Evolutionary conservation across 2,329 filamentous ascomycete genomes (phyloP), one percentile per base, ranked within the genome.

Genomic region (Stachybotrys elegans): DNA sequence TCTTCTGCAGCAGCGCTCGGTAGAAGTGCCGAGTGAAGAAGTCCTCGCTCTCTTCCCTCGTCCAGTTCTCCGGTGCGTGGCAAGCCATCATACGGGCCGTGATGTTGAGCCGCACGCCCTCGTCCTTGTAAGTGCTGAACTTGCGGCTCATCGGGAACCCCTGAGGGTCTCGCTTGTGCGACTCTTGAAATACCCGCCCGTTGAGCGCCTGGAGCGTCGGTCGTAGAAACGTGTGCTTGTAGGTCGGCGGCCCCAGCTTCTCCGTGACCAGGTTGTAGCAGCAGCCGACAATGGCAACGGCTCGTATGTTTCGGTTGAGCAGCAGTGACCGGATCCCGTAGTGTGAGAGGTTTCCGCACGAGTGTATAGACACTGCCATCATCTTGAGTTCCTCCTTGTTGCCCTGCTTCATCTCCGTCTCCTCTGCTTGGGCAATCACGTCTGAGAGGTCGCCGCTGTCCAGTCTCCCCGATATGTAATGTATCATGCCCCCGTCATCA

Each of bases 61-160:
- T 86, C 93, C 93, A 98, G 69, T 98, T 98, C 47, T 83, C 76
- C 2, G 93, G 91, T 7, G 93, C 93, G 68, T 98, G 93, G 40
- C 94, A 91, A 3, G 92, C 92, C 92, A 97, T 96, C 86, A 95
- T 95, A 36, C 93, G 81, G 1, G 93, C 90, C 4, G 93, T 98
- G 59, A 97, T 95, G 65, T 98, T 97, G 45, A 97, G 75, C 20
- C 88, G 79, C 38, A 97, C 75, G 3, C 90, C 89, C 8, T 73
- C 71, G 14, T 66, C 69, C 17, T 71, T 64, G 54, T 84, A 78
- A 4, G 63, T 79, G 65, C 58, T 74, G 40, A 96, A 72, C 13
- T 76, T 77, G 36, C 83, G 71, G 46, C 88, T 94, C 86, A 98
- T 93, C 1, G 93, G 93, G 57, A 96, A 98, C 4, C 93, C 93